Base-by-base conservation (phyloP, 768 basidiomycete species). In the Phlebiopsis flavidoalba region DNA sequence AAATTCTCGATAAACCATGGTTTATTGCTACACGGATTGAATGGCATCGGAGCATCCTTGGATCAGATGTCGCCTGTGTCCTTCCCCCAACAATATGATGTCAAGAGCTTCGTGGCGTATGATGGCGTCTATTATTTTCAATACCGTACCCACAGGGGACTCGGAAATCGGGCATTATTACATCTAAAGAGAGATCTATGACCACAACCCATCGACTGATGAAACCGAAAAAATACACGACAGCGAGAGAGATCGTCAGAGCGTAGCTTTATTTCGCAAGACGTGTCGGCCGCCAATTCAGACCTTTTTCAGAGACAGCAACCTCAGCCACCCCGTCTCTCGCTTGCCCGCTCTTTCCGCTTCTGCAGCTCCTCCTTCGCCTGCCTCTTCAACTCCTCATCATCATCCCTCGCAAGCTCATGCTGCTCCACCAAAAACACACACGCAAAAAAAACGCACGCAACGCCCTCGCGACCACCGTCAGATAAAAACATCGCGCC, bases 391-490 rank as follows among this genome's bases (percentile, higher is more conserved):
- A 64, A 50, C 19, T 64, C 65, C 35, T 64, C 19, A 37, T 64
- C 63, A 24, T 66, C 63, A 11, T 47, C 65, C 3, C 63, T 59
- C 22, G 60, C 57, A 6, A 66, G 58, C 26, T 62, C 63, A 54
- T 59, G 62, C 40, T 63, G 62, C 37, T 66, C 56, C 19, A 66
- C 61, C 24, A 66, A 11, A 57, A 66, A 60, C 17, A 63, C 56
- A 4, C 62, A 40, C 15, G 65, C 59, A 1, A 66, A n/a, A 40
- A 61, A 63, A n/a, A n/a, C n/a, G n/a, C n/a, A n/a, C 21, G 62
- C 65, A 22, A 66, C 52, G 45, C 53, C 35, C 5, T 61, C 33
- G 50, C 58, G 8, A 62, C 63, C 12, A 59, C 35, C 46, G 65
- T 66, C 21, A 63, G 52, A 46, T 66, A 66, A 58, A 65, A 66